Base-by-base conservation (phyloP, 176 grass and related monocot genomes). In the Musa schizocarpa region DNA sequence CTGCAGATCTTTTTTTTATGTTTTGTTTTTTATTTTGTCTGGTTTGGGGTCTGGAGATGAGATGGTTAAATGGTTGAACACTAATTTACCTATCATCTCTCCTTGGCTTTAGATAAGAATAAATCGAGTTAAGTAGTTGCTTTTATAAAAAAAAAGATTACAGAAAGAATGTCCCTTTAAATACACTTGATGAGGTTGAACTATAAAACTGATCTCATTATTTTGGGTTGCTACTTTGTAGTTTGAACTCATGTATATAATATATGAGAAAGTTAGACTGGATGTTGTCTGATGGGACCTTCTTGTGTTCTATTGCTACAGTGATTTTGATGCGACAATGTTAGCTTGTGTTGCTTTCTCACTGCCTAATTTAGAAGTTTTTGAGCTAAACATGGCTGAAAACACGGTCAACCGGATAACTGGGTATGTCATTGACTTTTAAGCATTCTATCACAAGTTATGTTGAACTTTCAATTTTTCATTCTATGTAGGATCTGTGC, bases 301-400 rank as follows among this genome's bases (percentile, higher is more conserved):
- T 11, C 56, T 82, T 78, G 23, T 73, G 43, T 61, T 56, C 70
- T 55, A 87, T 19, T 48, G 68, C 57, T 87, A 83, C 90, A 99
- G 95, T 84, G 86, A 91, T 89, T 76, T 83, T 72, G 89, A 90
- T 87, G 83, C 86, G 65, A 87, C 86, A 0, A 82, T 89, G 86
- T 79, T 99, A 17, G 88, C 83, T 74, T 99, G 95, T 9, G 58
- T 99, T 64, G 95, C 90, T 50, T 99, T 94, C 84, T 91, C 87
- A 51, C 91, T 88, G 24, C 88, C 90, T 69, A 92, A 81, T 74
- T 81, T 94, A 82, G 82, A 89, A 72, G 75, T 69, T 49, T 82
- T 99, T 63, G 86, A 91, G 72, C 82, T 99, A 65, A 84, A 54
- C 76, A 80, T 94, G 63, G 78, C 63, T 52, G 76, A 81, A 62